Evolutionary conservation across 352 stramenopile genomes (phyloP).

Genomic region (Blastocystis sp.): DNA sequence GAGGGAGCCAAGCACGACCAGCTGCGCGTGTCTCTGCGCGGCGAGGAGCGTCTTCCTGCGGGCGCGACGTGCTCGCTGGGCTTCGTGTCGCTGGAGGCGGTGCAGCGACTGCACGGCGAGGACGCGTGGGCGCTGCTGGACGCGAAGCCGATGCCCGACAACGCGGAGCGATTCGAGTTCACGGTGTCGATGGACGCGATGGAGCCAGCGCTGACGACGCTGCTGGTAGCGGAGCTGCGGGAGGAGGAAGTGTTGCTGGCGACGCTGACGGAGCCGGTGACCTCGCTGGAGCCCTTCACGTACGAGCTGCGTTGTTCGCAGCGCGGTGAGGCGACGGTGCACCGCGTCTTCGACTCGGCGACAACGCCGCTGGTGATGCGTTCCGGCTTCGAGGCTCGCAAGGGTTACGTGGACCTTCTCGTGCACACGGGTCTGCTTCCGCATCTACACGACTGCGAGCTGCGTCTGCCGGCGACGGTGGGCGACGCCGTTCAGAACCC

Average conservation of each 20-base stretch:
- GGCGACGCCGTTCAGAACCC: neutral
- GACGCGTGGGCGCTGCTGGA: neutral
- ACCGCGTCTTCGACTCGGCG: neutral
- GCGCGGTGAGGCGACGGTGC: neutral
- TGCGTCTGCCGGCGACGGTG: neutral
- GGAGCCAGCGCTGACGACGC: neutral
- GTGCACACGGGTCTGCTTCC: neutral
- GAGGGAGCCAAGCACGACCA: neutral
- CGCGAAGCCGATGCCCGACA: neutral
- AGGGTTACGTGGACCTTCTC: neutral
- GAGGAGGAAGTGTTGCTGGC: neutral
- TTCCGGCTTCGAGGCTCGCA: neutral
- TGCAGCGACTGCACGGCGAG: neutral
- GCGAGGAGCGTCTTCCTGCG: neutral
- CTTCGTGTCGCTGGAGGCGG: neutral
- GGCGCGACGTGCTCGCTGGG: neutral
- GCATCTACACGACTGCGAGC: neutral
- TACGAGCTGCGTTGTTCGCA: neutral
- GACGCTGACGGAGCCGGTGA: neutral
- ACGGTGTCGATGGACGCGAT: neutral
- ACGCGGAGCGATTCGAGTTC: neutral
- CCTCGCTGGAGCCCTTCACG: neutral
- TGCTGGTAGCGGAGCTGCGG: neutral
- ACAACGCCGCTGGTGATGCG: neutral
- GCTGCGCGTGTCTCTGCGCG: neutral